phyloP scores from a whole-genome alignment of 345 rosid species.

The Psidium friedrichsthalianum region DNA sequence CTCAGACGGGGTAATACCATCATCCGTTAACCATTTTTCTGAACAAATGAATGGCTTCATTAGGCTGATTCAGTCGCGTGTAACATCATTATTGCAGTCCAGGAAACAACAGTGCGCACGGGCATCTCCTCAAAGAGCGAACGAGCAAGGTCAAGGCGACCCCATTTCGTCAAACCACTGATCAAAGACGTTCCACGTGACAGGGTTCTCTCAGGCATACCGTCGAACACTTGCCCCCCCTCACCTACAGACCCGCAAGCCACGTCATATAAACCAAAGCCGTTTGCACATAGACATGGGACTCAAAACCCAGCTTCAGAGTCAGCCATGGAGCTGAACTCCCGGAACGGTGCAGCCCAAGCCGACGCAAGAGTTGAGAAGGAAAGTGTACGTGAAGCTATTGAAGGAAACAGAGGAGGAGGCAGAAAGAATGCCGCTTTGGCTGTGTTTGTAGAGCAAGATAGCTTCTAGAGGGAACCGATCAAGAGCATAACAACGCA shows the following conservation, averaged over 20 bases:
- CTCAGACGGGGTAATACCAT: constrained; percentile 42
- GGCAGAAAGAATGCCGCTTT: background rate
- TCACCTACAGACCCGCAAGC: constrained; percentile 11
- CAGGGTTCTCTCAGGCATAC: constrained; percentile 48
- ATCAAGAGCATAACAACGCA: constrained; percentile 13
- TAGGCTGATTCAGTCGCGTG: constrained; percentile 26
- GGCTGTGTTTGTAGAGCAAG: constrained; percentile 3
- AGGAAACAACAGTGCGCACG: constrained; percentile 49
- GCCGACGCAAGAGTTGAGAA: constrained; percentile 2
- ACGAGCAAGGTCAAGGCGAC: constrained; percentile 45
- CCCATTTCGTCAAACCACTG: constrained; percentile 52
- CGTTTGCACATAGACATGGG: constrained; percentile 63
- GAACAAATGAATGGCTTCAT: constrained; percentile 56
- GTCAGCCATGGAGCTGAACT: constrained; percentile 43
- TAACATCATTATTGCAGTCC: constrained; percentile 78
- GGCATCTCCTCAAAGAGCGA: constrained; percentile 58
- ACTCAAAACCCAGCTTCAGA: constrained; percentile 48
- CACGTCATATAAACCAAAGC: constrained; percentile 34
- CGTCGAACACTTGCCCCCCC: constrained; percentile 46
- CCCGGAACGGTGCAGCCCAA: constrained; percentile 23
- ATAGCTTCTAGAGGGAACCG: constrained; percentile 8
- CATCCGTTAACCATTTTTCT: constrained; percentile 47
- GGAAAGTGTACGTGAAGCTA: constrained; percentile 21
- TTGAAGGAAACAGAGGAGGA: constrained; percentile 4
- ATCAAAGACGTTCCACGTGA: constrained; percentile 84